Base-by-base conservation (phyloP, 352 stramenopile species). In the Globisporangium emineosum region DNA sequence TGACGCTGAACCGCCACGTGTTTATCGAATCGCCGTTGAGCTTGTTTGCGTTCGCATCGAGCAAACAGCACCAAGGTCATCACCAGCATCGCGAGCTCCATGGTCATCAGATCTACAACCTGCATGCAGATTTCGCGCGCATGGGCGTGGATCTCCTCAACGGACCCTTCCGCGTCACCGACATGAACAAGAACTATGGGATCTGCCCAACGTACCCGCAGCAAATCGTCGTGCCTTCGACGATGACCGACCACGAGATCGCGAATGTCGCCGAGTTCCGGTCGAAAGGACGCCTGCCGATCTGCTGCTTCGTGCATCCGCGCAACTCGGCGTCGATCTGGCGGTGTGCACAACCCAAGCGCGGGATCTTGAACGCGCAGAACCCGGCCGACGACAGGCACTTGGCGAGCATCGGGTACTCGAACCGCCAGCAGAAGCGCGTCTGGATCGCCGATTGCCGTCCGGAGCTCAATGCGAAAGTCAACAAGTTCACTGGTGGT, bases 371-470 rank as follows among this genome's bases (percentile, higher is more conserved):
- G 27, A 86, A 94, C 64, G 60, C 81, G 0, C 85, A 93, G 65
- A 94, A 76, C 64, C 59, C 71, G 0, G 67, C 78, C 0, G 89
- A 97, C 61, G 88, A 96, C 43, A 70, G 78, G n/a, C 90, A 93
- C 66, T 66, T 95, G 53, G 71, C 76, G 37, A 71, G 77, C 25
- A 82, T 96, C 57, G 81, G 73, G 10, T 63, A 68, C 10, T 67
- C 69, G 21, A 77, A 89, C 59, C 42, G 72, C 49, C 69, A 79
- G 43, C 77, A 86, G 23, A 64, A 61, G 23, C 77, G 73, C 45
- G 77, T 95, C 12, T 93, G 87, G 83, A 97, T 98, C 56, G 85
- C 93, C 4, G 93, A 98, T 64, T 96, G 88, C 47, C 84, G 92
- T 3, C 89, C 88, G 6, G 88, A 96, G 63, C 75, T 98, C 25